Evolutionary conservation across 305 asterid genomes (phyloP), one percentile per base, ranked within the genome.

Genomic region (Fraxinus floribunda): DNA sequence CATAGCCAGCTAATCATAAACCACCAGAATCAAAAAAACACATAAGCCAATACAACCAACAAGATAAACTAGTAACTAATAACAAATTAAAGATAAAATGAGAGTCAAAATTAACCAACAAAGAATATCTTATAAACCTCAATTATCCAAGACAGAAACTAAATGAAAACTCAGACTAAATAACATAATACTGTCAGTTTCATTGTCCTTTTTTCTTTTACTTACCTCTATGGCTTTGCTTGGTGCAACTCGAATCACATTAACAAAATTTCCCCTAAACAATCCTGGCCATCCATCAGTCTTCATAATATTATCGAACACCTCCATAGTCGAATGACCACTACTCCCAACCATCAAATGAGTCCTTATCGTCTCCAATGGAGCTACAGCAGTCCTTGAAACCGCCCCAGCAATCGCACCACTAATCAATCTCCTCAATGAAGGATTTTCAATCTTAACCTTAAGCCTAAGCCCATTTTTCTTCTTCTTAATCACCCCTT

Each of bases 211-310:
- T 16, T 64, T 35, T 36, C 39, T 15, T 77, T 83, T 89, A 18
- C 70, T 60, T 60, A 96, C 99, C 98, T 96, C 98, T 9, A 96
- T 91, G 79, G 99, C 98, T 82, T 96, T 96, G 91, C 99, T 96
- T 22, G 98, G 98, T 0, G 98, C 97, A 83, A 96, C 97, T 2
- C 98, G 92, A 87, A 96, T 91, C 49, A 96, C 99, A 86, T 94
- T 96, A 74, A 96, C 93, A 11, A 96, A 87, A 92, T 93, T 96
- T 3, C 98, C 99, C 87, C 97, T 90, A 88, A 96, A 96, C 88
- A 96, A 87, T 66, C 99, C 99, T 75, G 79, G 88, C 99, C 99
- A 96, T 0, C 99, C 99, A 82, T 93, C 98, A 3, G 88, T 88
- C 30, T 90, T 80, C 94, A 96, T 92, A 57, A 96, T 94, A 80